Base-by-base conservation (phyloP, 495 filamentous ascomycete genomes). In the Penicillium maclennaniae region DNA sequence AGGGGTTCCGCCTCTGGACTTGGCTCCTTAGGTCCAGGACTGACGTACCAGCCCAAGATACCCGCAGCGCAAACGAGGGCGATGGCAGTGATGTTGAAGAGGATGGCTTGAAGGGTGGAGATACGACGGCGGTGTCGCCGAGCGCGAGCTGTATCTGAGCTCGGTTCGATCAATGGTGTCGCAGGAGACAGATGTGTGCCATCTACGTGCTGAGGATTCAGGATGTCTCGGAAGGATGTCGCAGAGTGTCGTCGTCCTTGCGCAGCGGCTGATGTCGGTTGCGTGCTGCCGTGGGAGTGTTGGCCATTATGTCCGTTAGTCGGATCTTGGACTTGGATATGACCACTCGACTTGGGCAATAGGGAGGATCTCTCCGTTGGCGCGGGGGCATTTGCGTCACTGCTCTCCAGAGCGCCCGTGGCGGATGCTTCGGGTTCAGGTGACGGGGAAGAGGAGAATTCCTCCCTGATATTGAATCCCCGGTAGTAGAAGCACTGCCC, bases 401-500 rank as follows among this genome's bases (percentile, higher is more conserved):
- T 52, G 16, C 47, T 52, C n/a, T 61, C 51, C 17, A 49, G 40
- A 26, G 54, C 47, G 25, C 54, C 48, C 43, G 49, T 43, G 1
- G 55, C 39, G 26, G 50, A 31, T 10, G 43, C 27, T 25, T 41
- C 34, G 0, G 52, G 48, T 14, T 55, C 52, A n/a, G 58, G 56
- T 23, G 64, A 42, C 3, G 61, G 41, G 17, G 63, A 59, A 3
- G 58, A 31, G 34, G 69, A 63, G 37, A 65, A 45, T 26, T 82
- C 74, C 45, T 91, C 87, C 14, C 67, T 68, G 59, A 89, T 74
- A 2, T 83, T 89, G 54, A 93, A 90, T 3, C 91, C 90, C 19
- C 88, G 82, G 66, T 98, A 98, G 69, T 92, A 97, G 69, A 97
- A 92, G 60, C 88, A 95, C 69, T 98, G 93, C 2, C 70, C 76